A percentile compares a stretch with the other conserved stretches of the same genome.
Evolutionary conservation across 2,329 filamentous ascomycete species (phyloP).

Genomic region (Colletotrichum nymphaeae): DNA sequence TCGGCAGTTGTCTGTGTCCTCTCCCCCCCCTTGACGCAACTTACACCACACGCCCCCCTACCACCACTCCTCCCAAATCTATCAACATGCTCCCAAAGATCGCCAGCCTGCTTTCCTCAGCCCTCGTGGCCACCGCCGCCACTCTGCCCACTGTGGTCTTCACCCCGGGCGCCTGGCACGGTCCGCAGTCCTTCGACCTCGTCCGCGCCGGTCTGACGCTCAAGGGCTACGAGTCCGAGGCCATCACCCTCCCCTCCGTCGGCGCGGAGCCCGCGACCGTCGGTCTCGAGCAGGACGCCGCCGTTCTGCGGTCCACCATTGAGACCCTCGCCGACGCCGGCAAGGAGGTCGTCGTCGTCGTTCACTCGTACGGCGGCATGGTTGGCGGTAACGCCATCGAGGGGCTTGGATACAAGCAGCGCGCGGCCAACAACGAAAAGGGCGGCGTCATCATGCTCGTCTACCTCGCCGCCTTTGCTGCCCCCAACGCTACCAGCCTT

Average conservation of each 20-base stretch:
- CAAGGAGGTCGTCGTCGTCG: slow-evolving; percentile 53
- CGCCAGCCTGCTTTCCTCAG: slow-evolving; percentile 39
- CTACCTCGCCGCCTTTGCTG: slow-evolving; percentile 48
- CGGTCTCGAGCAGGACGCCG: slow-evolving; percentile 45
- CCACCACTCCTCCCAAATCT: neutral
- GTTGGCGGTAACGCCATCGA: slow-evolving; percentile 50
- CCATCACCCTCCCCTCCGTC: slow-evolving; percentile 46
- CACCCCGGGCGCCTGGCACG: slow-evolving; percentile 53
- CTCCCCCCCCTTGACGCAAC: neutral
- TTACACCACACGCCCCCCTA: neutral
- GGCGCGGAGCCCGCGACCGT: slow-evolving; percentile 43
- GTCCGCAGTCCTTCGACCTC: slow-evolving; percentile 43
- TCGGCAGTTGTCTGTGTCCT: slow-evolving; percentile 11
- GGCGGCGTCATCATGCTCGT: slow-evolving; percentile 52
- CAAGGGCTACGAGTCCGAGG: slow-evolving; percentile 46
- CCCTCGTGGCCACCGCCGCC: slow-evolving; percentile 17
- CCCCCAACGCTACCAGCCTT: slow-evolving; percentile 40
- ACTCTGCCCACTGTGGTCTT: slow-evolving; percentile 46
- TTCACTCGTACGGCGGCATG: slow-evolving; percentile 58
- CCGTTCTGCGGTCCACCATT: slow-evolving; percentile 43
- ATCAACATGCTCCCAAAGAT: slow-evolving; percentile 20
- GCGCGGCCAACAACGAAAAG: slow-evolving; percentile 42
- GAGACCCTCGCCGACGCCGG: slow-evolving; percentile 46
- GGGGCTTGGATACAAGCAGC: slow-evolving; percentile 47
- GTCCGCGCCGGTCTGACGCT: slow-evolving; percentile 44